Evolutionary conservation across 768 basidiomycete species (phyloP).

Genomic region (Auricularia sp.): DNA sequence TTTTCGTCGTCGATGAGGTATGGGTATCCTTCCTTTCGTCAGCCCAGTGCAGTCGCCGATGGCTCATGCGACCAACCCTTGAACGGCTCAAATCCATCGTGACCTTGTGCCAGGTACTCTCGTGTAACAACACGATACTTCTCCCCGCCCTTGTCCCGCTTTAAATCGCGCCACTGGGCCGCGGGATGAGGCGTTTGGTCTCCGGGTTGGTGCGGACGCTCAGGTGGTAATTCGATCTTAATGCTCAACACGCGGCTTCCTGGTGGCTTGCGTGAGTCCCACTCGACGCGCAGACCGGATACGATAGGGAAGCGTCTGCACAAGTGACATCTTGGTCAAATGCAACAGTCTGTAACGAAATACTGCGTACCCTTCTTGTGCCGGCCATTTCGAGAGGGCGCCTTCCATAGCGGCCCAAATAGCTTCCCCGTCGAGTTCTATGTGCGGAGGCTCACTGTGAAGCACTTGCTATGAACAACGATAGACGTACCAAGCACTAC

Average conservation of each 20-base stretch:
- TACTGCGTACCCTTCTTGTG: slow-evolving; percentile 67
- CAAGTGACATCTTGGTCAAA: background rate
- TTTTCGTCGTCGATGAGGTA: slow-evolving; percentile 77
- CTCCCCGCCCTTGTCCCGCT: slow-evolving; percentile 39
- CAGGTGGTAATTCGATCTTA: slow-evolving; percentile 41
- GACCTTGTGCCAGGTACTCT: slow-evolving; percentile 75
- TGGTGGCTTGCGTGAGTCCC: slow-evolving; percentile 71
- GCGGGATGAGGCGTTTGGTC: slow-evolving; percentile 21
- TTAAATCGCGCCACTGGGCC: slow-evolving; percentile 43
- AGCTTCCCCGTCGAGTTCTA: slow-evolving; percentile 62
- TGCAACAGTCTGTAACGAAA: slow-evolving; percentile 10
- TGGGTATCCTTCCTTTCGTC: background rate
- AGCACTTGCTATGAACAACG: background rate
- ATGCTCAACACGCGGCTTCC: slow-evolving; percentile 67
- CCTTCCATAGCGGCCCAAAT: slow-evolving; percentile 76
- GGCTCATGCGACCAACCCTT: slow-evolving; percentile 36
- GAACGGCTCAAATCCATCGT: slow-evolving; percentile 70
- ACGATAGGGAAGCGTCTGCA: slow-evolving; percentile 82
- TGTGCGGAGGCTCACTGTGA: background rate
- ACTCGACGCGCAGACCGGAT: slow-evolving; percentile 73
- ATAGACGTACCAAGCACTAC: slow-evolving; percentile 35
- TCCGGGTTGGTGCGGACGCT: slow-evolving; percentile 12
- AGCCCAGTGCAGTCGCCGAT: background rate
- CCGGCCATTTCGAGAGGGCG: slow-evolving; percentile 68
- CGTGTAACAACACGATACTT: slow-evolving; percentile 78